A percentile compares a stretch with the other conserved stretches of the same genome.
phyloP scores from a whole-genome alignment of 768 basidiomycete species.

The Hygrophoropsis aurantiaca region DNA sequence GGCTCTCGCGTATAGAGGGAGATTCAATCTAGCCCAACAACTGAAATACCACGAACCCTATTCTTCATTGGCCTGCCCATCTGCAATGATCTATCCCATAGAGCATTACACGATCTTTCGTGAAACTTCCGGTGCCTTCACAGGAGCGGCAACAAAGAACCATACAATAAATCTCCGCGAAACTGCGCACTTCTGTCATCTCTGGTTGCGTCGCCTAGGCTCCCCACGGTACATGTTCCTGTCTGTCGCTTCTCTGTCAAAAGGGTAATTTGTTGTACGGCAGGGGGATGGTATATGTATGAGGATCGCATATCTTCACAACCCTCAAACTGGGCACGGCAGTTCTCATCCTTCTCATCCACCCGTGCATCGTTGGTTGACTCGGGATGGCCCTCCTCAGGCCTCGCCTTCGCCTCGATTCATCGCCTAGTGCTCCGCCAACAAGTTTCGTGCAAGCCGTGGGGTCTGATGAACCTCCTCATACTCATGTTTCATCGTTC shows the following conservation, averaged over 20 bases:
- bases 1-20: no score
- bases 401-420: constrained; percentile 16
- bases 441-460: constrained; percentile 36
- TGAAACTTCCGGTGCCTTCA: constrained; percentile 7
- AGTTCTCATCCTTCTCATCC: not conserved
- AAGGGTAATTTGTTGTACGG: constrained; percentile 20
- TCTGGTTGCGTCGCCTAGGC: constrained; percentile 1
- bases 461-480: constrained; percentile 16
- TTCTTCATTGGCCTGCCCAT: no score
- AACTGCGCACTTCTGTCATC: not conserved
- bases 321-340: constrained; percentile 1
- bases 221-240: constrained; percentile 8
- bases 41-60: no score
- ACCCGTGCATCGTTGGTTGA: not conserved
- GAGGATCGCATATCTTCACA: not conserved
- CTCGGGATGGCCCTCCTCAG: constrained; percentile 18
- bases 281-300: constrained; percentile 19
- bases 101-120: no score
- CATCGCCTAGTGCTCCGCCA: constrained; percentile 16
- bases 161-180: constrained; percentile 3
- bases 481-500: constrained; percentile 50
- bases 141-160: constrained; percentile 9
- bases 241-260: constrained; percentile 15
- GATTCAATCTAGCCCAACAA: no score
- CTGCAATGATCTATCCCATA: no score